Percentiles rank a stretch among this genome's conserved stretches.
Conservation (phyloP, 495 filamentous ascomycete species). For the Letharia lupina region DNA sequence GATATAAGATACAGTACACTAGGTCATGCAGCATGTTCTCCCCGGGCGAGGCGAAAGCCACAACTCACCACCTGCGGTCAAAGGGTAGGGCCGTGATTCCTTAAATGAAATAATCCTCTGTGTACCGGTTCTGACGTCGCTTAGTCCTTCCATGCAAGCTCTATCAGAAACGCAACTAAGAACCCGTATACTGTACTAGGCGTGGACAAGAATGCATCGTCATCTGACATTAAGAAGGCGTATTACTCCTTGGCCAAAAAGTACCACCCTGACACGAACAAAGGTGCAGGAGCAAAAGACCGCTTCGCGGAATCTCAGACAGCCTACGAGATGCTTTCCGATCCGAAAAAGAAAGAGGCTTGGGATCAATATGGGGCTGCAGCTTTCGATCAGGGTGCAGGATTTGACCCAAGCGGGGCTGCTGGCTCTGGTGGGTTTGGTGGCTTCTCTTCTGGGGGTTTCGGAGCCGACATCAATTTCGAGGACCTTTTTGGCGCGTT, state of each 20-base stretch:
- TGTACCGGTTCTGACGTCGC: background rate
- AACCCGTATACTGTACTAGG: slow-evolving; percentile 84
- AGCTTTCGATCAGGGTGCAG: slow-evolving; percentile 67
- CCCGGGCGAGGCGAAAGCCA: slow-evolving; percentile 14
- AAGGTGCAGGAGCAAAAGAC: slow-evolving; percentile 83
- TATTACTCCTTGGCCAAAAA: slow-evolving; percentile 99
- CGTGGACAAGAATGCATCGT: slow-evolving; percentile 69
- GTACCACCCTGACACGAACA: slow-evolving; percentile 96
- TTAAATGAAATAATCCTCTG: background rate
- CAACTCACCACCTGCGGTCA: background rate
- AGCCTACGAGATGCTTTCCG: slow-evolving; percentile 85
- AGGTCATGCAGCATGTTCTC: slow-evolving; percentile 4
- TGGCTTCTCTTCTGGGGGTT: slow-evolving; percentile 46
- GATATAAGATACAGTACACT: background rate
- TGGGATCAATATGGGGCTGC: slow-evolving; percentile 86
- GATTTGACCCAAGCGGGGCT: slow-evolving; percentile 62
- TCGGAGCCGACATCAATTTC: slow-evolving; percentile 78
- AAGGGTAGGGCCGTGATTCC: slow-evolving; percentile 11
- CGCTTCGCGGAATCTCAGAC: slow-evolving; percentile 86
- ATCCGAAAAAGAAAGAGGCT: slow-evolving; percentile 81
- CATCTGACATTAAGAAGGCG: slow-evolving; percentile 90
- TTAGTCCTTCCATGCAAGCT: slow-evolving; percentile 71
- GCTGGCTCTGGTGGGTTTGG: slow-evolving; percentile 48
- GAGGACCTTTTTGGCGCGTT: slow-evolving; percentile 93
- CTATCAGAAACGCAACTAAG: slow-evolving; percentile 51